Conservation (phyloP, 352 stramenopile genomes). For the Blastocystis sp. region DNA sequence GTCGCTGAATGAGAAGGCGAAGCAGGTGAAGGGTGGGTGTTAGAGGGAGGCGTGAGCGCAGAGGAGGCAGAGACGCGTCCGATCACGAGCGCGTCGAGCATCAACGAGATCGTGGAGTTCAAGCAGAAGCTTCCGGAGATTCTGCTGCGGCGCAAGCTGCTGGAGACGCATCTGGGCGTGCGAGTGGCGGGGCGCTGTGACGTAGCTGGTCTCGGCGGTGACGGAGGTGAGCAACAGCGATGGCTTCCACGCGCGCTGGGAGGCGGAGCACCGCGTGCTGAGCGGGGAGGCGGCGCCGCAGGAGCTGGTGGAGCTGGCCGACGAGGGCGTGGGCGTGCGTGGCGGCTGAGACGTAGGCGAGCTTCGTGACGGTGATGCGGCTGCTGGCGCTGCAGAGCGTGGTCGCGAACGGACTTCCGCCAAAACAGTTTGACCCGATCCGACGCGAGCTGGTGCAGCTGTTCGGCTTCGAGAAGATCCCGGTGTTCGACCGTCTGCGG, state of each 20-base stretch:
- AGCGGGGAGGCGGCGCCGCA: background rate
- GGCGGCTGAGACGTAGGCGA: background rate
- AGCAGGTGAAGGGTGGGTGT: conserved; percentile 16
- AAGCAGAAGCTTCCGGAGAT: conserved; percentile 33
- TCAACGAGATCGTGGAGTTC: conserved; percentile 36
- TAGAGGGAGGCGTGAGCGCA: background rate
- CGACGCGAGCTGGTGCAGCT: background rate
- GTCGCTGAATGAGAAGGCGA: conserved; percentile 5
- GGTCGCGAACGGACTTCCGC: conserved; percentile 41
- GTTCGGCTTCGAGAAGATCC: conserved; percentile 22
- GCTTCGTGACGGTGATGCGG: conserved; percentile 6
- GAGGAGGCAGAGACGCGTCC: conserved; percentile 10
- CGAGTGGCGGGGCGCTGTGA: background rate
- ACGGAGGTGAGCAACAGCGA: conserved; percentile 25
- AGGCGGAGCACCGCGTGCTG: conserved; percentile 2
- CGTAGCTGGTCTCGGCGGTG: conserved; percentile 22
- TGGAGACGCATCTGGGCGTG: conserved; percentile 19
- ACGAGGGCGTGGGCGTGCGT: background rate
- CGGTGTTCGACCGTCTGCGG: conserved; percentile 5
- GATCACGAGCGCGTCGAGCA: background rate
- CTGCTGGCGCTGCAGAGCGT: conserved; percentile 18
- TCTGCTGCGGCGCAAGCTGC: background rate
- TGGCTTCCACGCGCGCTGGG: background rate
- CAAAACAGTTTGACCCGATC: conserved; percentile 18
- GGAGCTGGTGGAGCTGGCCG: background rate